Percentiles rank a stretch among this genome's conserved stretches.
phyloP scores from a whole-genome alignment of 75 land plant species.

The Selaginella tamariscina region DNA sequence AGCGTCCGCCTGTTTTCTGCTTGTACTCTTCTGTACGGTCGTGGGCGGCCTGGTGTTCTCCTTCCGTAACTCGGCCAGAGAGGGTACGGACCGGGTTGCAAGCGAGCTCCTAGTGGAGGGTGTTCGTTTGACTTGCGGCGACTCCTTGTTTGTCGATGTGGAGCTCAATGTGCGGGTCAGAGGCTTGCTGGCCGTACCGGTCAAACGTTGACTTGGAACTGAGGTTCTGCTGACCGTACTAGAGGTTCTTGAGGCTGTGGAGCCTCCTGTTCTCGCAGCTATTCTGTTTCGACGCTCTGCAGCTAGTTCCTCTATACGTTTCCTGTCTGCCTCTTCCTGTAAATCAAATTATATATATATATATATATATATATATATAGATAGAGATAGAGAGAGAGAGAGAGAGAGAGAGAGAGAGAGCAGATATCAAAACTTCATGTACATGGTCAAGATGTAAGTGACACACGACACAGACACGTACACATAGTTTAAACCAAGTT shows the following conservation, averaged over 20 bases:
- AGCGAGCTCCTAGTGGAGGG: not conserved
- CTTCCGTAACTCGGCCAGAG: not conserved
- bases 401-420: no score
- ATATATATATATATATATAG: no score
- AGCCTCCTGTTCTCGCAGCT: constrained; percentile 3
- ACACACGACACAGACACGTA: no score
- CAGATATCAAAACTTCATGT: no score
- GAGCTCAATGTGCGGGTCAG: not conserved
- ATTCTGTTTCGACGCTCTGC: constrained; percentile 3
- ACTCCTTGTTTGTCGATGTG: not conserved
- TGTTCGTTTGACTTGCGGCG: not conserved
- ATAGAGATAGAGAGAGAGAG: no score
- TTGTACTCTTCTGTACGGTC: not conserved
- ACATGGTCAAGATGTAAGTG: no score
- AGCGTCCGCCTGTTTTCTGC: not conserved
- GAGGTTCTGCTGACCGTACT: not conserved
- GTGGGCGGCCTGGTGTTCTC: constrained; percentile 4
- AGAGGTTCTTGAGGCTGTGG: not conserved
- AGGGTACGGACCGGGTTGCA: not conserved
- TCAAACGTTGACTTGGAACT: not conserved
- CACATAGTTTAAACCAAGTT: no score
- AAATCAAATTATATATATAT: not conserved
- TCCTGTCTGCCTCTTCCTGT: constrained; percentile 10
- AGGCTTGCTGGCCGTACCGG: not conserved
- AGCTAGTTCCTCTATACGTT: constrained; percentile 4